These are phyloP conservation scores for Globisporangium echinulatum DNA, from an alignment of 352 stramenopile species.

Conservation along the genomic window DNA sequence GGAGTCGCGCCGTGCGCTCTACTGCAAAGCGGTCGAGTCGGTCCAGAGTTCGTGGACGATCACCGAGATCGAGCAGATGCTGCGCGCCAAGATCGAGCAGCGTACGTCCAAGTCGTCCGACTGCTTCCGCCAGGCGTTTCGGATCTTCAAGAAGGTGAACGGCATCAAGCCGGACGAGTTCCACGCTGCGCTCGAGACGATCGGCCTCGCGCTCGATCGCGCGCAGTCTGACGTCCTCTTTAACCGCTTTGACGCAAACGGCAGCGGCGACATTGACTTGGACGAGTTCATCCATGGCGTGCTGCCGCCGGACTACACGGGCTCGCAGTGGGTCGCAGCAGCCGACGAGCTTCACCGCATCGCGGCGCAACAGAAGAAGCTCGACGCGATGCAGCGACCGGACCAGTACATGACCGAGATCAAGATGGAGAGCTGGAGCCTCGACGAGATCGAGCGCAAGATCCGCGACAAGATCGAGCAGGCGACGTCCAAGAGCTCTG, in stretches of 20 bases:
- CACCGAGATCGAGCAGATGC: slow-evolving; percentile 70
- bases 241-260: slow-evolving; percentile 59
- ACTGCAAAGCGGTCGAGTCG: slow-evolving; percentile 62
- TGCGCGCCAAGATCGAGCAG: slow-evolving; percentile 81
- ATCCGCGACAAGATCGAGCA: slow-evolving; percentile 83
- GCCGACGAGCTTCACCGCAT: slow-evolving; percentile 67
- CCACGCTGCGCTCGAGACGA: slow-evolving; percentile 44
- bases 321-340: slow-evolving; percentile 66
- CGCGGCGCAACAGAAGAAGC: slow-evolving; percentile 46
- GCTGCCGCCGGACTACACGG: slow-evolving; percentile 65
- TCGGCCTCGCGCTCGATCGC: slow-evolving; percentile 48
- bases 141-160: slow-evolving; percentile 82
- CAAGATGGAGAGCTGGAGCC: slow-evolving; percentile 67
- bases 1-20: slow-evolving; percentile 33
- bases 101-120: slow-evolving; percentile 69
- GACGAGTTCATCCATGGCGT: slow-evolving; percentile 80
- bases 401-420: slow-evolving; percentile 75
- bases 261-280: slow-evolving; percentile 72
- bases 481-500: slow-evolving; percentile 66
- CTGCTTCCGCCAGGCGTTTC: slow-evolving; percentile 74
- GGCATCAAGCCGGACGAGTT: slow-evolving; percentile 73
- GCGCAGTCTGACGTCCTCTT: slow-evolving; percentile 59
- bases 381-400: slow-evolving; percentile 29
- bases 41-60: slow-evolving; percentile 72
- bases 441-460: slow-evolving; percentile 71